Conservation (phyloP, 2,329 filamentous ascomycete species). For the Alternaria atra region DNA sequence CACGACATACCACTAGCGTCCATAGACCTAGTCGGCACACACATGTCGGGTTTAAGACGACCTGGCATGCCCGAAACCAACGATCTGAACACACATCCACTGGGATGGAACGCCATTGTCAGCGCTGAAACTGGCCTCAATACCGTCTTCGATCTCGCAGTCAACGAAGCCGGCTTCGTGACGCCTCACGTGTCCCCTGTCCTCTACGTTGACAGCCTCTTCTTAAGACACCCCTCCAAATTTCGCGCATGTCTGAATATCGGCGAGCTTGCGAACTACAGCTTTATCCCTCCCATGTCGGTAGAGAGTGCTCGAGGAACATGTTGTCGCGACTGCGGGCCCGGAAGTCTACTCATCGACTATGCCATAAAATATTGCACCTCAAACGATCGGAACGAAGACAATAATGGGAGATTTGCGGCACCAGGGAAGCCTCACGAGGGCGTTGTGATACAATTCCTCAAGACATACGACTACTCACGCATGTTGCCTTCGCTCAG, state of each 20-base stretch:
- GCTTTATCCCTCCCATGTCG: constrained; percentile 64
- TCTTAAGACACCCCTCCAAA: constrained; percentile 66
- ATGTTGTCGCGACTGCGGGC: constrained; percentile 65
- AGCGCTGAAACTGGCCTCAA: constrained; percentile 66
- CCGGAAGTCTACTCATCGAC: constrained; percentile 66
- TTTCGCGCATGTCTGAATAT: constrained; percentile 69
- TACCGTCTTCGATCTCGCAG: constrained; percentile 66
- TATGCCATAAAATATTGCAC: constrained; percentile 65
- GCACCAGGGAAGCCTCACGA: constrained; percentile 61
- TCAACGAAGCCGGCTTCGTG: constrained; percentile 65
- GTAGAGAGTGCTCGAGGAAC: constrained; percentile 50
- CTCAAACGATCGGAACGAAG: constrained; percentile 60
- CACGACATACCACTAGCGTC: constrained; percentile 55
- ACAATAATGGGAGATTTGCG: constrained; percentile 63
- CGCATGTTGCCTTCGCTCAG: constrained; percentile 62
- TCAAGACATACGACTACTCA: constrained; percentile 61
- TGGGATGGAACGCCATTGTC: constrained; percentile 65
- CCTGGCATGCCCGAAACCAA: constrained; percentile 27
- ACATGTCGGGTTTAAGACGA: constrained; percentile 60
- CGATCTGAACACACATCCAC: constrained; percentile 54
- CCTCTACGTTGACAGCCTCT: constrained; percentile 65
- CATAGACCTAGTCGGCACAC: constrained; percentile 65
- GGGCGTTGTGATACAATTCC: constrained; percentile 62
- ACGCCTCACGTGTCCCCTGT: constrained; percentile 65
- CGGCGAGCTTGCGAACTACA: constrained; percentile 68